A percentile compares a stretch with the other conserved stretches of the same genome.
Evolutionary conservation across 1,139 yeast species (phyloP).

Genomic region (Lodderomyces theae): DNA sequence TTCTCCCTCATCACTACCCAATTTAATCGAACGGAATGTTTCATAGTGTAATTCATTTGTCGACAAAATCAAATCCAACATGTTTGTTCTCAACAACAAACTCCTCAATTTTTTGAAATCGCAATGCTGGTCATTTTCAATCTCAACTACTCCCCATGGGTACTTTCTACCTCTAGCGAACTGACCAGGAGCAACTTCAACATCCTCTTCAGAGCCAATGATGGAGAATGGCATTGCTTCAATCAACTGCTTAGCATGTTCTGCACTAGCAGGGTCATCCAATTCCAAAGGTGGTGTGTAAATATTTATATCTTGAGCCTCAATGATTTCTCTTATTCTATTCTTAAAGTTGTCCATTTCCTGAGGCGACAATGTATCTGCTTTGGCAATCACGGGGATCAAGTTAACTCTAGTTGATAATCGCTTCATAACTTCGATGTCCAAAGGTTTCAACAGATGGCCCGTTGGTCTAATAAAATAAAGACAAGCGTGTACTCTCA

Average conservation of each 20-base stretch:
- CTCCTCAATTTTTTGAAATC: constrained; percentile 92
- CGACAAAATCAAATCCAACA: constrained; percentile 82
- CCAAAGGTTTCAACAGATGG: constrained; percentile 89
- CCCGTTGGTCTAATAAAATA: constrained; percentile 97
- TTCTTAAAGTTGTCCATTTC: constrained; percentile 82
- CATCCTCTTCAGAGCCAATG: constrained; percentile 87
- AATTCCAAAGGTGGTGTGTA: constrained; percentile 83
- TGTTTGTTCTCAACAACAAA: constrained; percentile 82
- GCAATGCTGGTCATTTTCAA: constrained; percentile 92
- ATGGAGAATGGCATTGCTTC: constrained; percentile 94
- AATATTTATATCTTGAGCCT: constrained; percentile 86
- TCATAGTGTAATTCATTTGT: constrained; percentile 95
- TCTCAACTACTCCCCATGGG: constrained; percentile 98
- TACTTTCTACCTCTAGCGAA: constrained; percentile 87
- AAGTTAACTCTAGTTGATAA: constrained; percentile 86
- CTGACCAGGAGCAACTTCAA: constrained; percentile 71
- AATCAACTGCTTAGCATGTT: constrained; percentile 77
- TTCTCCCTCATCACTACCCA: constrained; percentile 58
- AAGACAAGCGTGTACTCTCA: constrained; percentile 92
- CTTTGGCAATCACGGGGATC: constrained; percentile 92
- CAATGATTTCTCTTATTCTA: constrained; percentile 86
- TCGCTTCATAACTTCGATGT: constrained; percentile 88
- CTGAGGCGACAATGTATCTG: constrained; percentile 83
- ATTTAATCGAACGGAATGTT: constrained; percentile 76
- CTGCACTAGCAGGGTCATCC: constrained; percentile 73